Base-by-base conservation (phyloP, 169 alveolate species). In the Eimeria tenella region DNA sequence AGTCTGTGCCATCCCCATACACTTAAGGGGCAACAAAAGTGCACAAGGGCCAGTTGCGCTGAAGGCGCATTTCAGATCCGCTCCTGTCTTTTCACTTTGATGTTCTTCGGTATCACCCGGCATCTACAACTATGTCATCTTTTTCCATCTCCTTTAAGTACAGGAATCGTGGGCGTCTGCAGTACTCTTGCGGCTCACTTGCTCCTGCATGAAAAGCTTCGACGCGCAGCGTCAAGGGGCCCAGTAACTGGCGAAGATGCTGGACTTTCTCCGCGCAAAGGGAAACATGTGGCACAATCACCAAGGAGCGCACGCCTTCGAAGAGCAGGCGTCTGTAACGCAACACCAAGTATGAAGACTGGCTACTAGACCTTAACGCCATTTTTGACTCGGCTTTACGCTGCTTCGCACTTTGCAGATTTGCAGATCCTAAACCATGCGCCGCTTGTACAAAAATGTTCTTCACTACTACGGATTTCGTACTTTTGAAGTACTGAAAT, bases 251-350 rank as follows among this genome's bases (percentile, higher is more conserved):
- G 65, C 90, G 94, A 55, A 94, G 95, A 89, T 96, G 92, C 53
- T 82, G 75, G 21, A 90, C 96, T 87, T 96, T 97, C 88, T 97
- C 98, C 5, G 96, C 62, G 50, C 97, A 96, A 23, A 97, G 95
- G n/a, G 97, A 77, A 49, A 97, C 97, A 68, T 94, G 97, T 42
- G 98, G 98, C 82, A 96, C 94, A 42, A 97, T 95, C 42, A 96
- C 95, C n/a, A 97, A 31, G 23, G 97, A 96, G 31, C 96, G 95
- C 73, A 94, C 86, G 52, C 96, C 96, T 11, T 79, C 94, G 65
- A 86, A 86, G 60, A 88, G 71, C n/a, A 79, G 88, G 60, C 92
- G 94, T 25, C 94, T 86, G 93, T 73, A 70, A 19, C 50, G 52
- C 63, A 63, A 31, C 55, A 10, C 50, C 68, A 58, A 58, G 68